Evolutionary conservation across 2,329 filamentous ascomycete genomes (phyloP).

Genomic region (Fusarium caatingaense): DNA sequence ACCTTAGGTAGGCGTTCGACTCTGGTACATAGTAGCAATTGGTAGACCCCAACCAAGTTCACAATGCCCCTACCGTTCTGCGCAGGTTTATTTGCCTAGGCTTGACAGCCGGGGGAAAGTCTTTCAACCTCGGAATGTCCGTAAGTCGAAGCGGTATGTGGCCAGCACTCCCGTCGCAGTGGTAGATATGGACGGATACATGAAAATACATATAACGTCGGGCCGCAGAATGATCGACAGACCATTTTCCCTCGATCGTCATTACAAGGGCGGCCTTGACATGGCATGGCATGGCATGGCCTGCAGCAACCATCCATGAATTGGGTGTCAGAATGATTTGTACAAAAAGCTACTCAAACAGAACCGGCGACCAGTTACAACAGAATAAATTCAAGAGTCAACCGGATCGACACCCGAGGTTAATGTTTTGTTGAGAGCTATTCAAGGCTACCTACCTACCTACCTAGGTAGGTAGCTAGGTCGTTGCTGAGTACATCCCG

Average conservation of each 20-base stretch:
- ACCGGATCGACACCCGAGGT: constrained; percentile 9
- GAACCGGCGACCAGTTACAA: constrained; percentile 25
- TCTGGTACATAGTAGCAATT: neutral
- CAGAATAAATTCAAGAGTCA: constrained; percentile 2
- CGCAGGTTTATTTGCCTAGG: constrained; percentile 6
- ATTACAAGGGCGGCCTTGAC: constrained; percentile 31
- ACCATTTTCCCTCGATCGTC: constrained; percentile 25
- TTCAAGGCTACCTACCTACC: neutral
- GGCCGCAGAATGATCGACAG: constrained; percentile 27
- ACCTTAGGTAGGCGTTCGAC: neutral
- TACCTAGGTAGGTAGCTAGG: neutral
- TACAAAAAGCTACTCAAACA: constrained; percentile 1
- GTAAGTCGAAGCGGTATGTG: constrained; percentile 1
- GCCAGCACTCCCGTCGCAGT: neutral
- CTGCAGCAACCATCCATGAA: constrained; percentile 17
- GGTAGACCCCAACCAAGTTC: neutral
- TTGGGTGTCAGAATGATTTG: neutral
- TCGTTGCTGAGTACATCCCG: neutral
- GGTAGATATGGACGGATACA: constrained; percentile 1
- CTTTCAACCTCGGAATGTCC: constrained; percentile 19
- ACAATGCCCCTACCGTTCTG: neutral
- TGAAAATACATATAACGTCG: constrained; percentile 14
- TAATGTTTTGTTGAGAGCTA: neutral
- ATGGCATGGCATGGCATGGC: constrained; percentile 16
- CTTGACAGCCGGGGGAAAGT: neutral